These are phyloP conservation scores for Diplodia sapinea DNA, from an alignment of 2,329 filamentous ascomycete genomes.

Conservation along the genomic window DNA sequence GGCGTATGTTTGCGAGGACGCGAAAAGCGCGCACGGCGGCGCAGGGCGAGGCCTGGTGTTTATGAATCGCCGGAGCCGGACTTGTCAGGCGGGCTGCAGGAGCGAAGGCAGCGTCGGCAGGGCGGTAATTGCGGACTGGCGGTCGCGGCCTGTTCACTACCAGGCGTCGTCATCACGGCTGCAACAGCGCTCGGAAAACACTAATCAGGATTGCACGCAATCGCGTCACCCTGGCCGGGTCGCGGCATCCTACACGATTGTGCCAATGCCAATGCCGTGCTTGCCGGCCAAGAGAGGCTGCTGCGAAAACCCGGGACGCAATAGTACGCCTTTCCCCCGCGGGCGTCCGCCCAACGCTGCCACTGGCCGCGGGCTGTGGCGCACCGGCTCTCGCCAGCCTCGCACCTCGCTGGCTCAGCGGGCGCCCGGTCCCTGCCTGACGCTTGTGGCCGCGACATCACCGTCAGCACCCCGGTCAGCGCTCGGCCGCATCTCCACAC, in stretches of 20 bases:
- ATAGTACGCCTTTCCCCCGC: background rate
- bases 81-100: background rate
- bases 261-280: constrained; percentile 40
- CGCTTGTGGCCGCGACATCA: constrained; percentile 24
- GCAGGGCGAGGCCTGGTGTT: background rate
- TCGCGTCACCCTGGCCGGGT: constrained; percentile 18
- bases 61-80: background rate
- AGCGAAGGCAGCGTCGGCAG: background rate
- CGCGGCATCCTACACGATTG: constrained; percentile 50
- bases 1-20: background rate
- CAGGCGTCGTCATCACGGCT: no score
- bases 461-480: constrained; percentile 8
- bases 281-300: constrained; percentile 58
- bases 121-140: background rate
- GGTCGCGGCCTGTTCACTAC: constrained; percentile 7
- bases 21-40: background rate
- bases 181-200: background rate
- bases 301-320: background rate
- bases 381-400: constrained; percentile 5
- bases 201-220: constrained; percentile 12
- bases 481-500: constrained; percentile 28
- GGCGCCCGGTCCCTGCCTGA: constrained; percentile 21
- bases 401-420: background rate
- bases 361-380: background rate
- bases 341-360: background rate